Conservation (phyloP, 1,284 basidiomycete species). For the Ganoderma lucidum region DNA sequence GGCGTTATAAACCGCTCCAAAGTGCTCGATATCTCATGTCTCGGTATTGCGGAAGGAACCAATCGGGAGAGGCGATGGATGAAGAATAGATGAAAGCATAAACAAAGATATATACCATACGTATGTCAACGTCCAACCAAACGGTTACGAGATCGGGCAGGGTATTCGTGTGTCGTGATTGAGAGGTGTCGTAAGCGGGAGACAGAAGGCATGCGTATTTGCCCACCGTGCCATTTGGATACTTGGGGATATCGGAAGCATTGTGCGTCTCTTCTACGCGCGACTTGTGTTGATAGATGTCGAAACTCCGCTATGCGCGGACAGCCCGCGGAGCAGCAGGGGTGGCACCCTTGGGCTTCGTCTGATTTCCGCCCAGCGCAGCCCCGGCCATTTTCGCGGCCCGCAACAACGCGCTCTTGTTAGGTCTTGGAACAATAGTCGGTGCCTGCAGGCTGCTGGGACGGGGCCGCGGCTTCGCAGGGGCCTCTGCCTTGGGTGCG, state of each 20-base stretch:
- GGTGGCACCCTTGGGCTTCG: slow-evolving; percentile 27
- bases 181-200: neutral
- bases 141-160: slow-evolving; percentile 20
- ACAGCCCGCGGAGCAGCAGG: slow-evolving; percentile 28
- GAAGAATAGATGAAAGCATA: slow-evolving; percentile 32
- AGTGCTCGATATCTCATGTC: slow-evolving; percentile 17
- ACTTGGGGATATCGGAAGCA: neutral
- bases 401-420: slow-evolving; percentile 77
- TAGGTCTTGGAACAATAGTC: slow-evolving; percentile 70
- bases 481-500: slow-evolving; percentile 13
- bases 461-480: slow-evolving; percentile 48
- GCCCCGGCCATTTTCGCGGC: slow-evolving; percentile 66
- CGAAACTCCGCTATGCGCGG: slow-evolving; percentile 23
- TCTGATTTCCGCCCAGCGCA: slow-evolving; percentile 20
- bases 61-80: neutral
- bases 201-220: neutral
- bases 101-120: slow-evolving; percentile 27
- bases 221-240: neutral
- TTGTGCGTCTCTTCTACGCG: slow-evolving; percentile 16
- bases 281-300: neutral
- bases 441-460: slow-evolving; percentile 66
- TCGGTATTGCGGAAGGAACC: neutral
- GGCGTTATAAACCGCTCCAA: neutral
- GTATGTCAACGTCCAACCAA: slow-evolving; percentile 13
- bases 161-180: slow-evolving; percentile 12